Percentiles rank a stretch among this genome's conserved stretches.
Evolutionary conservation across 148 eudicot genomes (phyloP).

Genomic region (Cornus controversa): DNA sequence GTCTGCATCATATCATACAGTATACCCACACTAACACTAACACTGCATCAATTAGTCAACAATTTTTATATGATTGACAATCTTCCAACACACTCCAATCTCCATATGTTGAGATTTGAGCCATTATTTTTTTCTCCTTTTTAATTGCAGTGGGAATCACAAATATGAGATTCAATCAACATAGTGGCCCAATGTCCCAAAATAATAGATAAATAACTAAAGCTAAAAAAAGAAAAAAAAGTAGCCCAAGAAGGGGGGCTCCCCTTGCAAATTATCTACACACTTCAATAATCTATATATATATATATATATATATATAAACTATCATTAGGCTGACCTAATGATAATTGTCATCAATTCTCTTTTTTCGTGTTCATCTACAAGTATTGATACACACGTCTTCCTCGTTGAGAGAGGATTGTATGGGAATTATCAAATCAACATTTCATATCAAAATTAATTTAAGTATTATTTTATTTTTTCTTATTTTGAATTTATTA

Average conservation of each 20-base stretch:
- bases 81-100: neutral
- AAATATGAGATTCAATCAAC: slow-evolving; percentile 13
- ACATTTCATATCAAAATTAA: too few species aligned
- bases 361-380: too few species aligned
- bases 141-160: slow-evolving; percentile 3
- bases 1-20: too few species aligned
- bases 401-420: too few species aligned
- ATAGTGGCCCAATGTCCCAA: slow-evolving; percentile 13
- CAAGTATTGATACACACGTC: too few species aligned
- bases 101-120: slow-evolving; percentile 6
- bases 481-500: too few species aligned
- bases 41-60: neutral
- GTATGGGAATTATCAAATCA: too few species aligned
- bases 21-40: too few species aligned
- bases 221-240: neutral
- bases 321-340: too few species aligned
- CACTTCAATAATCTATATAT: neutral
- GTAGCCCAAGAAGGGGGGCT: neutral
- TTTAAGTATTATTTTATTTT: too few species aligned
- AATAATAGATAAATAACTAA: neutral
- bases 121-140: neutral
- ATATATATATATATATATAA: too few species aligned
- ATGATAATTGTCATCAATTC: too few species aligned
- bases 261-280: neutral
- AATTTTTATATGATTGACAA: neutral